Percentiles rank a stretch among this genome's conserved stretches.
phyloP scores from a whole-genome alignment of 2,329 filamentous ascomycete species.

The Clonostachys sp. region DNA sequence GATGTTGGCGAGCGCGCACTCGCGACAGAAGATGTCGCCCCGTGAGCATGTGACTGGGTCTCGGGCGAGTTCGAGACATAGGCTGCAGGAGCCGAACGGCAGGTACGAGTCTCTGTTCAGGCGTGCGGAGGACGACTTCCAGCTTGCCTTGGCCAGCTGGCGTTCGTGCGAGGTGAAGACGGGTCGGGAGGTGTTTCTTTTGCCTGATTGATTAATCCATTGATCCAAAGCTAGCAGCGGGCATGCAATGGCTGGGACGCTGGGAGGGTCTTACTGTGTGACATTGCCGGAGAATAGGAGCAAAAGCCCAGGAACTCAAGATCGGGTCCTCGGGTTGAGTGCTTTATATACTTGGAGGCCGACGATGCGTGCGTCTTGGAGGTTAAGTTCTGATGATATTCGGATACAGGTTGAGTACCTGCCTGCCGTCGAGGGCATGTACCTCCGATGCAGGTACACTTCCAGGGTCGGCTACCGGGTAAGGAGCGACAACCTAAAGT shows the following conservation, averaged over 20 bases:
- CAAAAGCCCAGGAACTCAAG: not conserved
- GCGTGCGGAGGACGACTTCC: slow-evolving; percentile 79
- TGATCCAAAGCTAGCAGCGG: too few relatives aligned
- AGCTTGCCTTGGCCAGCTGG: slow-evolving; percentile 72
- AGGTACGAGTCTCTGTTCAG: slow-evolving; percentile 88
- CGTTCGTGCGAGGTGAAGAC: slow-evolving; percentile 95
- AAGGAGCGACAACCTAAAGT: too few relatives aligned
- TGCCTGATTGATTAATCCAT: slow-evolving; percentile 39
- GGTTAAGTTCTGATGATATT: too few relatives aligned
- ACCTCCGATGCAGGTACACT: too few relatives aligned
- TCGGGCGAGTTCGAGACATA: slow-evolving; percentile 78
- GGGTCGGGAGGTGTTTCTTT: slow-evolving; percentile 85
- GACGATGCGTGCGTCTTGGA: too few relatives aligned
- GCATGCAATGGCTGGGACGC: not conserved
- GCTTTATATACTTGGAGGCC: too few relatives aligned
- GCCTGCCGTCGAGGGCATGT: too few relatives aligned
- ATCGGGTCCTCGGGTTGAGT: not conserved
- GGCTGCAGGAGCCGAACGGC: slow-evolving; percentile 80
- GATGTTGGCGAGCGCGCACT: slow-evolving; percentile 90
- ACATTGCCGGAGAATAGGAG: not conserved
- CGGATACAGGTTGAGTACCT: too few relatives aligned
- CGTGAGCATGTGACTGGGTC: slow-evolving; percentile 79
- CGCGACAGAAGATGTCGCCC: slow-evolving; percentile 91
- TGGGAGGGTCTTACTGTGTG: not conserved
- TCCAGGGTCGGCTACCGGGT: too few relatives aligned